Base-by-base conservation (phyloP, 768 basidiomycete genomes). In the Chalciporus piperatus region DNA sequence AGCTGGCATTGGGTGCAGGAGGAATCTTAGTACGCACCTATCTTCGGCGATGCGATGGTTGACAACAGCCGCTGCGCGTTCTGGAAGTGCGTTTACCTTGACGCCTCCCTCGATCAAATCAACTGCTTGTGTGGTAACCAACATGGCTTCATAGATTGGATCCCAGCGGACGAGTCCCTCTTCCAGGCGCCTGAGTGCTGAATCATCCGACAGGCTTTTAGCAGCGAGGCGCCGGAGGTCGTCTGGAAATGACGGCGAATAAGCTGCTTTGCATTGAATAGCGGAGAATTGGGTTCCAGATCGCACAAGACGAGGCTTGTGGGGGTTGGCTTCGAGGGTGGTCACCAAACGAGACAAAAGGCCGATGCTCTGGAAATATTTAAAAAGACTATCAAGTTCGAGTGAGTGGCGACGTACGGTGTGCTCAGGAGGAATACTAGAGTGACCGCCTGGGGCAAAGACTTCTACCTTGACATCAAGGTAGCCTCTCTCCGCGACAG, bases 391-490 rank as follows among this genome's bases (percentile, higher is more conserved):
- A 8, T 57, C 74, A 54, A 19, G 13, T 27, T n/a, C 16, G 23
- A n/a, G 11, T n/a, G 17, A 12, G 22, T 22, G 22, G 22, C 9
- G 25, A 20, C 40, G 9, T 67, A 81, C 85, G 0, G 91, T 95
- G 60, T 95, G 91, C 0, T 70, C 58, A 16, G 87, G 88, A 13
- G 92, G 92, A 17, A 91, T 74, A 56, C 84, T 86, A 0, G 90
- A 91, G 67, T 93, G 92, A 0, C 91, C 91, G 4, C 91, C 90
- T 0, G 81, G 74, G 0, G 84, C 72, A 7, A 76, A 70, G 11
- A 92, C 79, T 48, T 81, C 76, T 17, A 91, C 73, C 19, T 70
- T 69, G n/a, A 82, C 75, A 59, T 87, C 78, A 7, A 83, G 39
- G 55, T 78, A 82, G 6, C 89, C 89, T 63, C 87, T 89, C 72